Conservation (phyloP, 2,329 filamentous ascomycete species). For the Allantophomopsis lycopodina region DNA sequence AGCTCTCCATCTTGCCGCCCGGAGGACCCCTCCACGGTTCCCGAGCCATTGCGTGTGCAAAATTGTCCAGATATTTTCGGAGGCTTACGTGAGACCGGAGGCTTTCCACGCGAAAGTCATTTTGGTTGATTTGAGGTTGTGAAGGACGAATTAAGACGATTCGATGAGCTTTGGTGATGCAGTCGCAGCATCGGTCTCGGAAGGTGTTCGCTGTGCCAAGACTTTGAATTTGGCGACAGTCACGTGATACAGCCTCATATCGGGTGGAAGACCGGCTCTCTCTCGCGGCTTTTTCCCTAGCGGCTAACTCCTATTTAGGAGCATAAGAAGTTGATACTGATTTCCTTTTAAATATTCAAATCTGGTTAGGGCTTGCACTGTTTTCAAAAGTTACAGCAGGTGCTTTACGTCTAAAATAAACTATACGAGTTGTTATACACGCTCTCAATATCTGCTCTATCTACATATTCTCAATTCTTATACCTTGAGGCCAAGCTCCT, state of each 20-base stretch:
- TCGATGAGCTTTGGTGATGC: background rate
- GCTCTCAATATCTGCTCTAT: constrained; percentile 7
- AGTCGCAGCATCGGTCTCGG: too few relatives aligned
- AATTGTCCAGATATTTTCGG: too few relatives aligned
- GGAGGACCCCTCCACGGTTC: too few relatives aligned
- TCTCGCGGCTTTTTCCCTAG: background rate
- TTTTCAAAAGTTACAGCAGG: constrained; percentile 1
- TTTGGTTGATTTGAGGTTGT: constrained; percentile 11
- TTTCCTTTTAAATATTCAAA: too few relatives aligned
- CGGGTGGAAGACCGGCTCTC: background rate
- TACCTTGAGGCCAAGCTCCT: constrained; percentile 88
- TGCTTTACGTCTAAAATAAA: constrained; percentile 19
- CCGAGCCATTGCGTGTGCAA: too few relatives aligned
- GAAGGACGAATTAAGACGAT: constrained; percentile 1
- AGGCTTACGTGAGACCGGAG: constrained; percentile 58
- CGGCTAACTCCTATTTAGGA: too few relatives aligned
- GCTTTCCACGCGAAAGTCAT: constrained; percentile 99
- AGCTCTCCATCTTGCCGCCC: too few relatives aligned
- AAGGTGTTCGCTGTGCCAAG: too few relatives aligned
- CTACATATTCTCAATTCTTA: constrained; percentile 37
- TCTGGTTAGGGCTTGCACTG: background rate
- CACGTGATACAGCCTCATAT: too few relatives aligned
- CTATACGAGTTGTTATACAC: constrained; percentile 22
- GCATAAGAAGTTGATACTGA: too few relatives aligned
- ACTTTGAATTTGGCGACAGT: too few relatives aligned